Evolutionary conservation across 2,329 filamentous ascomycete species (phyloP), one percentile per base, ranked within the genome.

Genomic region (Alternaria rosae): DNA sequence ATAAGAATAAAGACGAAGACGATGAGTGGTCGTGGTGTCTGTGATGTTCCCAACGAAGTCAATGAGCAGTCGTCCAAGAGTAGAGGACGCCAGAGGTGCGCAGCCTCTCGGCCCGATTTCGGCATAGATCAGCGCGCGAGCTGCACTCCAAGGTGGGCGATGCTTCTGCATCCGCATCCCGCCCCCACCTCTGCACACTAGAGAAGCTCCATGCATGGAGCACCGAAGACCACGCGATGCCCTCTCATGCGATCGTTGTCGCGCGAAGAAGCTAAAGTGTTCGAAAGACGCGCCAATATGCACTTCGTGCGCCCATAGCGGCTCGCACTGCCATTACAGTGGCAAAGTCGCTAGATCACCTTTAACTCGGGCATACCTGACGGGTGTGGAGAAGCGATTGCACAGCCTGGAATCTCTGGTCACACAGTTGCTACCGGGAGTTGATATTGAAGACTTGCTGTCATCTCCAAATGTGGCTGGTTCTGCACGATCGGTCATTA

Each of bases 181-280:
- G 54, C 45, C 54, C 58, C 53, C 54, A 55, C 58, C 50, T 55
- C 61, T 38, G 48, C 57, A 64, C 58, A 61, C 54, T 61, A 60
- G 45, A 25, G 47, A 26, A 17, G 42, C 47, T 56, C 51, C 59
- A 71, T 71, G 68, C 59, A 71, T 71, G 69, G 69, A 71, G 66
- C 65, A 71, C 54, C 69, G 61, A 65, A 70, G 65, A 51, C 54
- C 64, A 25, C 67, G 62, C 35, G 61, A 65, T 61, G 61, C 58
- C 28, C 53, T 66, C 32, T 66, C 64, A 45, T 73, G 70, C 64
- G 69, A 71, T 53, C 65, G 70, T 28, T 73, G 70, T 51, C 68
- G 70, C 47, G 60, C 69, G 53, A 73, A 73, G 41, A 73, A 73
- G 48, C 43, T 73, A 35, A 73, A 73, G 64, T 73, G 70, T n/a